Percentiles rank a stretch among this genome's conserved stretches.
Conservation (phyloP, 106 monocot species). For the Xerophyta viscosa region DNA sequence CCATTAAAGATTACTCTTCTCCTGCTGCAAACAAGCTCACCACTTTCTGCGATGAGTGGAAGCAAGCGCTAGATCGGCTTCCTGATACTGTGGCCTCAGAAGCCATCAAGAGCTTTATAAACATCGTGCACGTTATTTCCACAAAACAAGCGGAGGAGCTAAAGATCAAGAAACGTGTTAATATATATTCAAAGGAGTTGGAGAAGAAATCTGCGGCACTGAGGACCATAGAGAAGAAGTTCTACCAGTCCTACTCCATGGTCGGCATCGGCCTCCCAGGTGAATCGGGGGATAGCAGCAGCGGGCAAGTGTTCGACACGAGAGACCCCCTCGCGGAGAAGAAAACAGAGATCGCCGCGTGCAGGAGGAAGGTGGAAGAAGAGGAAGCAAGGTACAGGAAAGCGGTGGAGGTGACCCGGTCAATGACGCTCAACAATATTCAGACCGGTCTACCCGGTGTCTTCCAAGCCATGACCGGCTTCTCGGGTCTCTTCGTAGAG, state of each 20-base stretch:
- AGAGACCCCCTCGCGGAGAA: slow-evolving; percentile 68
- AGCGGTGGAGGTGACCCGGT: slow-evolving; percentile 60
- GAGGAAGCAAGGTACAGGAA: slow-evolving; percentile 48
- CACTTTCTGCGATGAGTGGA: slow-evolving; percentile 90
- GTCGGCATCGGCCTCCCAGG: slow-evolving; percentile 49
- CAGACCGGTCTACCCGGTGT: slow-evolving; percentile 80
- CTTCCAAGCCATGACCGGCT: slow-evolving; percentile 82
- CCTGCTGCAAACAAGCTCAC: slow-evolving; percentile 47
- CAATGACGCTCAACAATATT: slow-evolving; percentile 78
- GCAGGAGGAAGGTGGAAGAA: slow-evolving; percentile 72
- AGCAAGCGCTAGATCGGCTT: slow-evolving; percentile 79
- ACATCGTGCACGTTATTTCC: slow-evolving; percentile 67
- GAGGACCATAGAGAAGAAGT: slow-evolving; percentile 79
- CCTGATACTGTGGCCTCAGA: slow-evolving; percentile 87
- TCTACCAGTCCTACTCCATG: slow-evolving; percentile 74
- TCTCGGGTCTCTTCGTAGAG: slow-evolving; percentile 60
- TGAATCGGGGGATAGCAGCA: slow-evolving; percentile 17
- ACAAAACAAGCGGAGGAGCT: slow-evolving; percentile 76
- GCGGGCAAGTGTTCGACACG: slow-evolving; percentile 47
- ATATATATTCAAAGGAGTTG: slow-evolving; percentile 60
- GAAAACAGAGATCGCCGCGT: slow-evolving; percentile 44
- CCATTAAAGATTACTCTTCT: slow-evolving; percentile 47
- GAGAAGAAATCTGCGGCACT: slow-evolving; percentile 74
- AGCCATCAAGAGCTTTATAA: slow-evolving; percentile 78
- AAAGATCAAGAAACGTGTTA: slow-evolving; percentile 60